Evolutionary conservation across 345 rosid genomes (phyloP).

Genomic region (Gynandropsis gynandra): DNA sequence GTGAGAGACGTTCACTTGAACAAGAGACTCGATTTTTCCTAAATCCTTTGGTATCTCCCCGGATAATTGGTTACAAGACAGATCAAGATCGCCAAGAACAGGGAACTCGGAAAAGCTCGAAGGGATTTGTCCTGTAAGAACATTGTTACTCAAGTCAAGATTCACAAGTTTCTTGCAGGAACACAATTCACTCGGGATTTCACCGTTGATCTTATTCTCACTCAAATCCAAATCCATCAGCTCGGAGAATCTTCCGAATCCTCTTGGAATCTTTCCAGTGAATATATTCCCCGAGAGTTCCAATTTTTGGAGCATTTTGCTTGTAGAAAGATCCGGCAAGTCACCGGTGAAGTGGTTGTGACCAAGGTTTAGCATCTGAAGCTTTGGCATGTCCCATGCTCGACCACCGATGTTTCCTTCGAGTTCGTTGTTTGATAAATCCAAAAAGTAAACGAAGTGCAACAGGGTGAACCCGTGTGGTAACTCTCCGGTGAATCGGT

Average conservation of each 20-base stretch:
- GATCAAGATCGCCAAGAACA: constrained; percentile 67
- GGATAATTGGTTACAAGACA: constrained; percentile 56
- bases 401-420: constrained; percentile 40
- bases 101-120: constrained; percentile 38
- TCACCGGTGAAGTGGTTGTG: constrained; percentile 50
- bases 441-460: constrained; percentile 65
- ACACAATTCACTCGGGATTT: constrained; percentile 59
- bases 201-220: constrained; percentile 50
- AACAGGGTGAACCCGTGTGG: constrained; percentile 44
- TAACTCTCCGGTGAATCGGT: constrained; percentile 49
- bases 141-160: constrained; percentile 73
- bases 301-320: constrained; percentile 51
- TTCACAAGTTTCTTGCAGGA: constrained; percentile 64
- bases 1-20: constrained; percentile 59
- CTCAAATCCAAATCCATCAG: constrained; percentile 55
- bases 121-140: constrained; percentile 57
- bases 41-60: constrained; percentile 56
- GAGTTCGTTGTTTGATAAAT: constrained; percentile 62
- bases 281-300: constrained; percentile 56
- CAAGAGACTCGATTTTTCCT: constrained; percentile 43
- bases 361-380: constrained; percentile 67
- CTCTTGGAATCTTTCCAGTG: constrained; percentile 46
- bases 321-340: constrained; percentile 52
- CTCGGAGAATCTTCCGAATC: constrained; percentile 37
- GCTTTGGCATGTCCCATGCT: constrained; percentile 65